Conservation (phyloP, 2,329 filamentous ascomycete species). For the Sclerotiophoma versabilis region DNA sequence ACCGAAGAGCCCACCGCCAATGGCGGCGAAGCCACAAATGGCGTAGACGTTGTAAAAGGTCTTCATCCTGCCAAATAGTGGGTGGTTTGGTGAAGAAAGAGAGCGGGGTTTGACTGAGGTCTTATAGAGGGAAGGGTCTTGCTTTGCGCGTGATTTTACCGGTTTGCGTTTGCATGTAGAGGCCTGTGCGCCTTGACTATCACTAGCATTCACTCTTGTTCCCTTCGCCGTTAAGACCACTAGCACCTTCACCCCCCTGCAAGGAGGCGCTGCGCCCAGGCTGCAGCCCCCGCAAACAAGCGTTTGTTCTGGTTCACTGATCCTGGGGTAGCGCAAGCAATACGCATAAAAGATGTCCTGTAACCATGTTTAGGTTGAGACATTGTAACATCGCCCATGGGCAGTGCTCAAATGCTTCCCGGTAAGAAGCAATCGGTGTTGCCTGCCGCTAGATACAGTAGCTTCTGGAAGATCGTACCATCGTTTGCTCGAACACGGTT, state of each 20-base stretch:
- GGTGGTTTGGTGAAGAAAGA: constrained; percentile 17
- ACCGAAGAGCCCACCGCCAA: constrained; percentile 55
- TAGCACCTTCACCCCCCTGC: constrained; percentile 12
- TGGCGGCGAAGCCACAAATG: constrained; percentile 67
- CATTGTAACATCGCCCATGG: constrained; percentile 2
- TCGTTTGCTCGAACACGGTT: neutral
- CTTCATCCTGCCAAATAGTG: constrained; percentile 41
- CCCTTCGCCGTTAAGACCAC: constrained; percentile 2
- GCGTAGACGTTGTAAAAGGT: constrained; percentile 62
- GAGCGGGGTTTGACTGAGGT: neutral
- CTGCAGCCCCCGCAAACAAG: constrained; percentile 32
- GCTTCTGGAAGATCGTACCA: neutral
- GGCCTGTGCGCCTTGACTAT: constrained; percentile 2
- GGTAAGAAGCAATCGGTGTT: neutral
- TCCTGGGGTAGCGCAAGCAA: constrained; percentile 36
- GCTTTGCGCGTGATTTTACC: constrained; percentile 28
- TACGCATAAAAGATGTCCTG: neutral
- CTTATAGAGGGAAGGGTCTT: constrained; percentile 21
- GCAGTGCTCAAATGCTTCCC: neutral
- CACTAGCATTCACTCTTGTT: constrained; percentile 20
- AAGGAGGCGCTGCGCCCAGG: constrained; percentile 16
- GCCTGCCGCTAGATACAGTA: too few species aligned
- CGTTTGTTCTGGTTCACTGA: constrained; percentile 23
- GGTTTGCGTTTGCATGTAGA: constrained; percentile 20
- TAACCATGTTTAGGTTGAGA: neutral